These are phyloP conservation scores for Poteriospumella lacustris DNA, from an alignment of 108 stramenopile species.

Conservation along the genomic window DNA sequence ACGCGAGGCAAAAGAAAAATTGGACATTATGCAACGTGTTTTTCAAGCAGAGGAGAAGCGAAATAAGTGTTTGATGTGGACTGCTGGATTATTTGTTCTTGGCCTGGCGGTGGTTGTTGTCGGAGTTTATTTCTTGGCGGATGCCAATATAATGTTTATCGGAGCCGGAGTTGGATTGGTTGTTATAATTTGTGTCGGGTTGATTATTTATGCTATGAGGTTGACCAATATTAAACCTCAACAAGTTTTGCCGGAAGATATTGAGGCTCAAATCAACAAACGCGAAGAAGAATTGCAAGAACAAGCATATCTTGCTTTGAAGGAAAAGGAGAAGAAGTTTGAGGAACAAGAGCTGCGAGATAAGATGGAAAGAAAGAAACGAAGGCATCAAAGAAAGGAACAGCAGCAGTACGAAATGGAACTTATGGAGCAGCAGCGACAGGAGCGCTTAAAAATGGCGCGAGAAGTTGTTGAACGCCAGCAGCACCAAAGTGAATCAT, in stretches of 20 bases:
- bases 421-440: neutral
- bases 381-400: neutral
- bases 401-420: neutral
- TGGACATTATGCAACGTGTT: neutral
- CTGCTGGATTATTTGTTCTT: neutral
- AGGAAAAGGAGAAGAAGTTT: neutral
- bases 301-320: neutral
- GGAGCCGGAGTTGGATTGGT: neutral
- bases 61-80: neutral
- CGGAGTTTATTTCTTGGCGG: too few species aligned
- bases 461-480: neutral
- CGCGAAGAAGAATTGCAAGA: neutral
- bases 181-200: neutral
- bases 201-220: neutral
- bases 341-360: conserved; percentile 5
- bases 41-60: neutral
- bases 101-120: neutral
- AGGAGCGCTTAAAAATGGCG: neutral
- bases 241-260: neutral
- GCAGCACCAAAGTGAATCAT: too few species aligned
- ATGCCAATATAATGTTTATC: neutral
- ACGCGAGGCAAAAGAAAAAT: neutral
- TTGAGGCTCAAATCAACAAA: neutral
- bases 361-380: neutral
- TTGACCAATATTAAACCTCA: neutral